A percentile compares a stretch with the other conserved stretches of the same genome.
Conservation (phyloP, 768 basidiomycete species). For the Lyophyllum semitale region DNA sequence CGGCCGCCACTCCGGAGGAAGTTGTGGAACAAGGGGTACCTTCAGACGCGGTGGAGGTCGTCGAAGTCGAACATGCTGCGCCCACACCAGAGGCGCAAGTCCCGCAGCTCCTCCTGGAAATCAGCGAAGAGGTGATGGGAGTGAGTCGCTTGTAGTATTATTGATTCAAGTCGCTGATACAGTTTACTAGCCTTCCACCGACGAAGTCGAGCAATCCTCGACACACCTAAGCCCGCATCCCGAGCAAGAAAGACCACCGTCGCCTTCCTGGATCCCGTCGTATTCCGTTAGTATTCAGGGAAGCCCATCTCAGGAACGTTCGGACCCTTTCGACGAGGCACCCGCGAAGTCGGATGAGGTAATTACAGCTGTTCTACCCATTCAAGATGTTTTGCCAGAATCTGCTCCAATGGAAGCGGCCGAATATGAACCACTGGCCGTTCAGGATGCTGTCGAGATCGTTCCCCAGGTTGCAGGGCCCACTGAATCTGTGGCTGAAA, state of each 20-base stretch:
- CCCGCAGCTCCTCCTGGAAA: conserved; percentile 10
- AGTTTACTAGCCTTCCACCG: conserved; percentile 1
- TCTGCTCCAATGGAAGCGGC: background rate
- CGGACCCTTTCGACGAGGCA: conserved; percentile 13
- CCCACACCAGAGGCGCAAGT: conserved; percentile 2
- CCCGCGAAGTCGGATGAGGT: background rate
- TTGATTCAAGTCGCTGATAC: background rate
- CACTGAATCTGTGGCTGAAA: background rate
- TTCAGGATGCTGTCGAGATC: background rate
- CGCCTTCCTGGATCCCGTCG: conserved; percentile 34
- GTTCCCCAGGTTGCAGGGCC: background rate
- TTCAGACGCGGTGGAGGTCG: background rate
- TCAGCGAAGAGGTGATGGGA: conserved; percentile 4
- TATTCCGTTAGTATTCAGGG: conserved; percentile 38
- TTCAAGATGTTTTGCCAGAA: background rate
- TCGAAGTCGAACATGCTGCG: background rate
- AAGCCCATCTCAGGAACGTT: conserved; percentile 16
- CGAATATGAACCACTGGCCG: background rate
- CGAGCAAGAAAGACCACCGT: conserved; percentile 26
- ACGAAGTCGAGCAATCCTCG: background rate
- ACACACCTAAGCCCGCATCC: background rate
- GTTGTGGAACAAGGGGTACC: background rate
- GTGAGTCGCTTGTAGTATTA: conserved; percentile 1
- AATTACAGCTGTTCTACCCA: background rate
- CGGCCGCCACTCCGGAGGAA: background rate